A percentile compares a stretch with the other conserved stretches of the same genome.
Conservation (phyloP, 495 filamentous ascomycete species). For the Parachaetomium inaequale region DNA sequence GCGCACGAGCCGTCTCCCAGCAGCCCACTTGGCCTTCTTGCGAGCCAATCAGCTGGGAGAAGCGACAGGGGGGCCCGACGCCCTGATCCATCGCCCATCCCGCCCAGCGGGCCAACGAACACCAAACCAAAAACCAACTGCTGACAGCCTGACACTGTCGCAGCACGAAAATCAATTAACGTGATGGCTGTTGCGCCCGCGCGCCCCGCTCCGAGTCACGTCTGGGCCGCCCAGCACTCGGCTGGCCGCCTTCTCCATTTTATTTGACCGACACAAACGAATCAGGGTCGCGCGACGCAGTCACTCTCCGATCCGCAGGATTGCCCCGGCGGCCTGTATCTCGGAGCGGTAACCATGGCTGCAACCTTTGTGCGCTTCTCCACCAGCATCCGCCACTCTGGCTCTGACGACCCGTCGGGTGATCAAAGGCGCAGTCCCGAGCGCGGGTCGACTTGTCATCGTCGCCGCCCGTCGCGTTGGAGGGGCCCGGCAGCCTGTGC, state of each 20-base stretch:
- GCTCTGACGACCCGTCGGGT: constrained; percentile 1
- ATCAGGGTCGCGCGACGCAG: neutral
- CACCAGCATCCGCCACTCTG: constrained; percentile 6
- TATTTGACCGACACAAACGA: neutral
- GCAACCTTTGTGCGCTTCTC: constrained; percentile 12
- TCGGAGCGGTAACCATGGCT: constrained; percentile 9
- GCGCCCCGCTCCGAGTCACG: neutral
- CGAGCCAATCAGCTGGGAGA: neutral
- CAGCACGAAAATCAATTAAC: constrained; percentile 3
- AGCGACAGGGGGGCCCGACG: neutral
- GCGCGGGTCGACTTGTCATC: neutral
- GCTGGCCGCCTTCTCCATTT: neutral
- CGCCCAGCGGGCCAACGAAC: neutral
- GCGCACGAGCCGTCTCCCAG: neutral
- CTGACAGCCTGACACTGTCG: neutral
- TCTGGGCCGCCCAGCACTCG: neutral
- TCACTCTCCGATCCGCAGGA: neutral
- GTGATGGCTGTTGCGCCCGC: neutral
- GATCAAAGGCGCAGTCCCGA: constrained; percentile 5
- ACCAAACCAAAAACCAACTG: neutral
- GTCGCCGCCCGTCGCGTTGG: neutral
- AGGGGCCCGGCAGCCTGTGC: neutral
- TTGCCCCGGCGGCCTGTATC: neutral
- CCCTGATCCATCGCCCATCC: neutral
- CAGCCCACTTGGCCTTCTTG: neutral